Conservation (phyloP, 768 basidiomycete species). For the Botryobasidium botryosum region DNA sequence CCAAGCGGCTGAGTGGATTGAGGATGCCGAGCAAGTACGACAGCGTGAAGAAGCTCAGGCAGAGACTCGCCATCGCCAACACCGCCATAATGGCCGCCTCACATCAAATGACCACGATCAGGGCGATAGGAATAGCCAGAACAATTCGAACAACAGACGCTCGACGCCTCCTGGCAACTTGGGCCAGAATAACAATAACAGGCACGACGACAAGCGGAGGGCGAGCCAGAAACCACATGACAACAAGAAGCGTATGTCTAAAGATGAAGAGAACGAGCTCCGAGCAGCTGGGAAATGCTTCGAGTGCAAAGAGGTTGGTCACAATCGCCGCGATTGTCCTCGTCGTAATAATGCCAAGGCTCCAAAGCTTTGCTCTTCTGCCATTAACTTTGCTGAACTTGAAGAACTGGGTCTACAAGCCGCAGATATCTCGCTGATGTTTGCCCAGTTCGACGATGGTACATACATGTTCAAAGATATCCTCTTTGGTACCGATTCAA, state of each 20-base stretch:
- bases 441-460: too few relatives aligned
- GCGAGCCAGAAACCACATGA: neutral
- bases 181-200: neutral
- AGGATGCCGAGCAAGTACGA: too few relatives aligned
- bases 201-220: too few relatives aligned
- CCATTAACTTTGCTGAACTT: neutral
- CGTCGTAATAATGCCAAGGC: neutral
- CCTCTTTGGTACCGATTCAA: too few relatives aligned
- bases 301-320: neutral
- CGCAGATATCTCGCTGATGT: too few relatives aligned
- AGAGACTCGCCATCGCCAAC: neutral
- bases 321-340: neutral
- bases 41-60: neutral
- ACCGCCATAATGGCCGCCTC: neutral
- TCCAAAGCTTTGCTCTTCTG: neutral
- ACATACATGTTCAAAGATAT: too few relatives aligned
- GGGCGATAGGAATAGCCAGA: neutral
- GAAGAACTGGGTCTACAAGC: conserved; percentile 2
- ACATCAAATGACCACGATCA: neutral
- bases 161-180: too few relatives aligned
- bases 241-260: neutral
- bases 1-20: conserved; percentile 4
- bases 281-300: conserved; percentile 5
- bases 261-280: conserved; percentile 1
- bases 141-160: neutral